Evolutionary conservation across 1,139 yeast genomes (phyloP).

Genomic region (Pichia sp.): DNA sequence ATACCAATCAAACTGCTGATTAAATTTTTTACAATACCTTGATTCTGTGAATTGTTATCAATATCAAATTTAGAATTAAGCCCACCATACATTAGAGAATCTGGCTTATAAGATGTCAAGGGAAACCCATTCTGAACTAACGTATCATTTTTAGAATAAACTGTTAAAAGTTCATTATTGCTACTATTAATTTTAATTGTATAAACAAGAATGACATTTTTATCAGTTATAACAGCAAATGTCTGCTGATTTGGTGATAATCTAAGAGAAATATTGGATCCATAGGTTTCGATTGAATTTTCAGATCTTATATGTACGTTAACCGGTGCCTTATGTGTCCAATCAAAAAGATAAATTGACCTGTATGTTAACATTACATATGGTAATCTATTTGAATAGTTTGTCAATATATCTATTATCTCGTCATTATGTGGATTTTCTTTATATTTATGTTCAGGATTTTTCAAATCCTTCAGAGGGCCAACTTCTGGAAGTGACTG

Average conservation of each 20-base stretch:
- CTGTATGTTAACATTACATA: constrained; percentile 30
- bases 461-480: constrained; percentile 14
- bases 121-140: constrained; percentile 45
- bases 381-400: constrained; percentile 19
- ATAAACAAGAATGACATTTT: constrained; percentile 31
- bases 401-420: constrained; percentile 9
- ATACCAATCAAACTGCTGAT: constrained; percentile 23
- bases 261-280: constrained; percentile 30
- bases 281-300: constrained; percentile 34
- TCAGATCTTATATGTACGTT: constrained; percentile 36
- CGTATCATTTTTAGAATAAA: constrained; percentile 35
- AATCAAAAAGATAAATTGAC: constrained; percentile 31
- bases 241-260: constrained; percentile 26
- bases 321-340: constrained; percentile 34
- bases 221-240: constrained; percentile 30
- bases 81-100: constrained; percentile 21
- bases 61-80: constrained; percentile 9
- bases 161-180: constrained; percentile 34
- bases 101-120: constrained; percentile 17
- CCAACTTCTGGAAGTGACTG: constrained; percentile 25
- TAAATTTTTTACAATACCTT: constrained; percentile 24
- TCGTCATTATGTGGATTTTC: constrained; percentile 25
- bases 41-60: constrained; percentile 21
- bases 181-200: constrained; percentile 23
- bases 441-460: constrained; percentile 14